phyloP scores from a whole-genome alignment of 2,329 filamentous ascomycete genomes.

The Hypoxylon sp. region DNA sequence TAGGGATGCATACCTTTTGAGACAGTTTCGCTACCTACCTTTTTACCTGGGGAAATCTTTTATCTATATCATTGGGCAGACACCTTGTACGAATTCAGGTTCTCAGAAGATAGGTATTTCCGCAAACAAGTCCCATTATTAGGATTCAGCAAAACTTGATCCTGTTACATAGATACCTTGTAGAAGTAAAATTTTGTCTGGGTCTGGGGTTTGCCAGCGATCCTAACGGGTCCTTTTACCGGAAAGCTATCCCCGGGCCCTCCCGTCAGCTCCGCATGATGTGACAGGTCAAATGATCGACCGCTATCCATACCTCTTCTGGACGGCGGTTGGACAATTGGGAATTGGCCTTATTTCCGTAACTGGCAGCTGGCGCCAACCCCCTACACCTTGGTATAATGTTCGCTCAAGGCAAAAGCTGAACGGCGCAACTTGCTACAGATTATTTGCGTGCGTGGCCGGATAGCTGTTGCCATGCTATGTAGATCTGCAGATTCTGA shows the following conservation, averaged over 20 bases:
- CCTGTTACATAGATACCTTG: background rate
- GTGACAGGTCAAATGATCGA: slow-evolving; percentile 17
- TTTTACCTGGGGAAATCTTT: background rate
- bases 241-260: slow-evolving; percentile 9
- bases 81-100: background rate
- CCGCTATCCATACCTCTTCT: slow-evolving; percentile 5
- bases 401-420: background rate
- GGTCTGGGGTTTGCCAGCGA: slow-evolving; percentile 6
- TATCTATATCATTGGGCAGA: background rate
- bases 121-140: background rate
- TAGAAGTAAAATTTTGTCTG: slow-evolving; percentile 3
- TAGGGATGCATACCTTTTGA: background rate
- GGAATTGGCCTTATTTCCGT: slow-evolving; percentile 5
- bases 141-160: slow-evolving; percentile 1
- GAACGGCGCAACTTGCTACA: background rate
- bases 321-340: background rate
- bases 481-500: slow-evolving; percentile 8
- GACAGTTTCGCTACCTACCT: background rate
- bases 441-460: background rate
- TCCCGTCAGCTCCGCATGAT: slow-evolving; percentile 8
- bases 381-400: slow-evolving; percentile 1
- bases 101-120: background rate
- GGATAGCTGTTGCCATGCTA: background rate
- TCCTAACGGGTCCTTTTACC: slow-evolving; percentile 4
- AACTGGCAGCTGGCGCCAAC: background rate